Percentiles rank a stretch among this genome's conserved stretches.
These are phyloP conservation scores for Zygosaccharomyces pseudorouxii DNA, from an alignment of 805 yeast genomes.

Conservation along the genomic window DNA sequence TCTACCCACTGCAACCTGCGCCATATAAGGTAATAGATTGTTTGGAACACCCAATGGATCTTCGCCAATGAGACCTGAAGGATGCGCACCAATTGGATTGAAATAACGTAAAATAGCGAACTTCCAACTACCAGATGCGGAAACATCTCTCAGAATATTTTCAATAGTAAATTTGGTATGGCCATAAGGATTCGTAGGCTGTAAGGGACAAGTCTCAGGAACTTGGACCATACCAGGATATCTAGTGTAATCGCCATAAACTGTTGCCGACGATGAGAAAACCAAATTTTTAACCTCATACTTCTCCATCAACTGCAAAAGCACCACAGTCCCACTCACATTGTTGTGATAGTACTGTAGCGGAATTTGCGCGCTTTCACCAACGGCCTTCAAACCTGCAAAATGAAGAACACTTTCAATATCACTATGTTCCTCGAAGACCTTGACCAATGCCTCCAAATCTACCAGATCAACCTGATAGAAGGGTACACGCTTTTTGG, in stretches of 20 bases:
- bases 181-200: slow-evolving; percentile 76
- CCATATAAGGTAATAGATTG: slow-evolving; percentile 68
- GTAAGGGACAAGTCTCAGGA: slow-evolving; percentile 72
- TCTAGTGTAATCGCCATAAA: slow-evolving; percentile 75
- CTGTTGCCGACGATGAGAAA: slow-evolving; percentile 77
- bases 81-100: slow-evolving; percentile 85
- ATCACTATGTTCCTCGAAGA: slow-evolving; percentile 42
- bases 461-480: slow-evolving; percentile 55
- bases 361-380: slow-evolving; percentile 67
- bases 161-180: slow-evolving; percentile 65
- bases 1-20: slow-evolving; percentile 73
- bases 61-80: slow-evolving; percentile 75
- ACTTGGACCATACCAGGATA: slow-evolving; percentile 71
- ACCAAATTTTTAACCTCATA: slow-evolving; percentile 50
- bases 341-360: slow-evolving; percentile 65
- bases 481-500: slow-evolving; percentile 47
- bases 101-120: slow-evolving; percentile 69
- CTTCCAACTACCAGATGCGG: slow-evolving; percentile 38
- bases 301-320: slow-evolving; percentile 50
- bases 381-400: slow-evolving; percentile 82
- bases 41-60: slow-evolving; percentile 76
- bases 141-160: slow-evolving; percentile 51
- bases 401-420: slow-evolving; percentile 67
- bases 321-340: slow-evolving; percentile 56
- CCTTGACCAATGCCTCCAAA: slow-evolving; percentile 41